phyloP scores from a whole-genome alignment of 164 flowering plant genomes.

The Tinospora cordifolia region DNA sequence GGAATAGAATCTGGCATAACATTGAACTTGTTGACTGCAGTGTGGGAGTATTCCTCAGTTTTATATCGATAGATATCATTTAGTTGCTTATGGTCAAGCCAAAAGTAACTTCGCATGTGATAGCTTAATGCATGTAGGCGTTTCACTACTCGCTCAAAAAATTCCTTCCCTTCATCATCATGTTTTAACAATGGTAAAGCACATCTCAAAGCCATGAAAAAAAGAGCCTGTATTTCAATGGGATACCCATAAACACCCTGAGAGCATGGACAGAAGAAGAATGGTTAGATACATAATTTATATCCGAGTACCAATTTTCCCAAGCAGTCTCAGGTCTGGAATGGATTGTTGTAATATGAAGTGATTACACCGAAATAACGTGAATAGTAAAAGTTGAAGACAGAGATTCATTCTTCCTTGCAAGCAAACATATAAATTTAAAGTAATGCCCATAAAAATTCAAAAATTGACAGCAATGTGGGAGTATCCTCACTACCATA shows the following conservation, averaged over 20 bases:
- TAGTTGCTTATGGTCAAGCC: neutral
- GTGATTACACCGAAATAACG: no score
- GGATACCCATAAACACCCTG: slow-evolving; percentile 2
- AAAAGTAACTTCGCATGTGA: slow-evolving; percentile 1
- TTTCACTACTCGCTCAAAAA: neutral
- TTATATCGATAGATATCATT: neutral
- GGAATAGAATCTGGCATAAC: neutral
- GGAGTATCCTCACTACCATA: no score
- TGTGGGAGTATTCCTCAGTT: slow-evolving; percentile 1
- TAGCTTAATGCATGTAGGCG: neutral
- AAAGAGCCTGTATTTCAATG: slow-evolving; percentile 1
- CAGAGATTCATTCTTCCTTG: no score
- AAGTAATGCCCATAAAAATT: no score
- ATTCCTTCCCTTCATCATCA: neutral
- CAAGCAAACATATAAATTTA: no score
- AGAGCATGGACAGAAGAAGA: no score
- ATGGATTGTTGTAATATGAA: no score
- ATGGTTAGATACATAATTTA: no score
- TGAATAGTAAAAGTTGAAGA: no score
- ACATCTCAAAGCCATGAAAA: neutral
- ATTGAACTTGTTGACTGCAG: neutral
- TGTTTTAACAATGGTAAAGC: neutral
- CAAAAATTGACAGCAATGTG: no score
- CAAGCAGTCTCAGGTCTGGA: no score
- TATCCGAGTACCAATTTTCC: no score